Base-by-base conservation (phyloP, 179 eudicot species). In the Beta corolliflora region DNA sequence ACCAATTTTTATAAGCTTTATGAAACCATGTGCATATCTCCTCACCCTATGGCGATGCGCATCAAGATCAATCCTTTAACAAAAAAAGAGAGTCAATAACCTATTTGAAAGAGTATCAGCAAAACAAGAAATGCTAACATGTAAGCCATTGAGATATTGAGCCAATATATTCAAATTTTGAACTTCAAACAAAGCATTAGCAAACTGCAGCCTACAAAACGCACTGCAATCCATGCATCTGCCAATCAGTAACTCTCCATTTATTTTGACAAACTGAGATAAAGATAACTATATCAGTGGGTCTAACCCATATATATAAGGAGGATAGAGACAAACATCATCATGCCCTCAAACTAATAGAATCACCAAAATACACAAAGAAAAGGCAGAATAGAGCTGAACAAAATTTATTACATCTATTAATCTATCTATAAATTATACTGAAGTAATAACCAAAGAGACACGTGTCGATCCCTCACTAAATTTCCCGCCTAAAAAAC, bases 31-130 rank as follows among this genome's bases (percentile, higher is more conserved):
- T 29, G 99, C 97, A 85, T 93, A 94, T 75, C 87, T 89, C 90
- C 93, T 90, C 87, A 97, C 96, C 86, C 93, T 91, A 77, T 82
- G 98, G 23, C 94, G 97, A 88, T 90, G 98, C 41, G 89, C 93
- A 77, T 93, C 98, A 79, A 97, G 98, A 89, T 93, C 84, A 80
- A 97, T 91, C 90, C 99, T 97, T 89, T 79, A 67, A 80, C 78
- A 58, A 75, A 71, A 82, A 81, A 83, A 71, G 66, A 77, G 78
- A 77, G 69, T 65, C 72, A 74, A 3, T 21, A 55, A 31, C 15
- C 31, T 74, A 56, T 53, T 23, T 36, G 4, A 8, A 55, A 55
- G 7, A 15, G 15, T 8, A 29, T 5, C 1, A 73, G 5, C n/a
- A 18, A 73, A 58, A 45, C 54, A 79, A 70, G 45, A 41, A 56